Percentiles rank a stretch among this genome's conserved stretches.
Evolutionary conservation across 1,284 basidiomycete genomes (phyloP).

Genomic region (Exsudoporus floridanus): DNA sequence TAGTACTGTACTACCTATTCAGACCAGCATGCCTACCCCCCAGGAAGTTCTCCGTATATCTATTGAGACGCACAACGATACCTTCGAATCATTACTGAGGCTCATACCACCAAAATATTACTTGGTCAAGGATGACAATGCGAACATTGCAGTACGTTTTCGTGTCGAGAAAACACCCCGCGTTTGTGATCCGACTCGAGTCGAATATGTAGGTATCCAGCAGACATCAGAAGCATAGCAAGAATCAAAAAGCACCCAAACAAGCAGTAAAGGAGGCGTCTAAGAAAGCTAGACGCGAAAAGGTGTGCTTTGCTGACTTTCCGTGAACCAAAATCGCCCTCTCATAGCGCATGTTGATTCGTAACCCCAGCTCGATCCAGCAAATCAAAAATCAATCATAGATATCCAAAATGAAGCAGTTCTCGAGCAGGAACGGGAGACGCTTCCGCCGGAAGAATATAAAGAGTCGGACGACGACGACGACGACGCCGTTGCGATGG

Average conservation of each 20-base stretch:
- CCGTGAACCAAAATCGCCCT: background rate
- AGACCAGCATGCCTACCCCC: constrained; percentile 51
- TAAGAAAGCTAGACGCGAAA: constrained; percentile 81
- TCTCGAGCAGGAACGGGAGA: constrained; percentile 19
- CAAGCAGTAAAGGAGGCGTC: constrained; percentile 86
- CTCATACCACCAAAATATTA: constrained; percentile 90
- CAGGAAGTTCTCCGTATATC: constrained; percentile 58
- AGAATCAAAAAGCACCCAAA: constrained; percentile 77
- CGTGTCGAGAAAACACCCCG: background rate
- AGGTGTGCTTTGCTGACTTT: constrained; percentile 47
- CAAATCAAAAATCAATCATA: constrained; percentile 79
- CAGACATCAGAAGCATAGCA: constrained; percentile 89
- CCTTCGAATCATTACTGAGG: constrained; percentile 77
- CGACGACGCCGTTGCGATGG: constrained; percentile 16
- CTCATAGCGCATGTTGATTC: background rate
- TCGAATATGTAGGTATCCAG: constrained; percentile 50
- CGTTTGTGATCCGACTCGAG: background rate
- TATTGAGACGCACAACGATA: constrained; percentile 78
- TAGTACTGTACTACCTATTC: no score
- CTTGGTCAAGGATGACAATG: constrained; percentile 59
- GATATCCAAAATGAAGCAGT: constrained; percentile 68
- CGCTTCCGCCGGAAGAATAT: background rate
- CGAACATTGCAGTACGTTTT: constrained; percentile 16
- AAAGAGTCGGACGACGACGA: background rate
- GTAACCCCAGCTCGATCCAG: constrained; percentile 75